phyloP scores from a whole-genome alignment of 1,139 yeast genomes.

The Yamadazyma taylorii region DNA sequence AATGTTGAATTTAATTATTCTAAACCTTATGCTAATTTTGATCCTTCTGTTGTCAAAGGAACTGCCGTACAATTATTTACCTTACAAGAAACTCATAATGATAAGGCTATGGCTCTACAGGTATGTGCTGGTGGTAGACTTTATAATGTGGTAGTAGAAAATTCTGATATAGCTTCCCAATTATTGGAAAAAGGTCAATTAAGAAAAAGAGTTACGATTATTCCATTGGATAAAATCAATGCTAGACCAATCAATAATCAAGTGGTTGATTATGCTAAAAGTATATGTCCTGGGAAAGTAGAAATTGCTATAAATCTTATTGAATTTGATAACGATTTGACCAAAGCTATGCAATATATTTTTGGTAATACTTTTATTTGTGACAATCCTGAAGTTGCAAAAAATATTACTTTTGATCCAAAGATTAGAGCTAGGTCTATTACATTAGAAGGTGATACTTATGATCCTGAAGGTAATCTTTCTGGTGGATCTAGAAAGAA shows the following conservation, averaged over 20 bases:
- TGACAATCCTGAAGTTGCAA: constrained; percentile 84
- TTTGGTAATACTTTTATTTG: constrained; percentile 89
- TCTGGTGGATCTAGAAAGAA: constrained; percentile 89
- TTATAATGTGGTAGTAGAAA: constrained; percentile 89
- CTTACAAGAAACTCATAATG: constrained; percentile 55
- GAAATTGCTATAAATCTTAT: constrained; percentile 82
- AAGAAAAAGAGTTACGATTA: constrained; percentile 81
- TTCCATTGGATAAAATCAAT: constrained; percentile 85
- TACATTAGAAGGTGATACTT: constrained; percentile 89
- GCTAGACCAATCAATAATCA: constrained; percentile 50
- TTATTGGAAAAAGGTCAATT: constrained; percentile 77
- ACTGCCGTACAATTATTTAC: constrained; percentile 84
- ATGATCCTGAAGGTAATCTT: constrained; percentile 94
- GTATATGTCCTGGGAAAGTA: constrained; percentile 76
- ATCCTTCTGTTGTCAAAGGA: constrained; percentile 71
- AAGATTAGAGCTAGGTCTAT: constrained; percentile 80
- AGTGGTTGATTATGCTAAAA: constrained; percentile 59
- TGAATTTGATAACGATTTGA: constrained; percentile 67
- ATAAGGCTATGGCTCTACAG: constrained; percentile 82
- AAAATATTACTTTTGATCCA: constrained; percentile 82
- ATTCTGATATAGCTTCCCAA: constrained; percentile 79
- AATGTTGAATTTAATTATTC: constrained; percentile 76
- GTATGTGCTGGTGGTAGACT: constrained; percentile 92
- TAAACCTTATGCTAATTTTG: constrained; percentile 61
- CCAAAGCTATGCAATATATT: constrained; percentile 85